Conservation (phyloP, 805 yeast species). For the Limtongia smithiae region DNA sequence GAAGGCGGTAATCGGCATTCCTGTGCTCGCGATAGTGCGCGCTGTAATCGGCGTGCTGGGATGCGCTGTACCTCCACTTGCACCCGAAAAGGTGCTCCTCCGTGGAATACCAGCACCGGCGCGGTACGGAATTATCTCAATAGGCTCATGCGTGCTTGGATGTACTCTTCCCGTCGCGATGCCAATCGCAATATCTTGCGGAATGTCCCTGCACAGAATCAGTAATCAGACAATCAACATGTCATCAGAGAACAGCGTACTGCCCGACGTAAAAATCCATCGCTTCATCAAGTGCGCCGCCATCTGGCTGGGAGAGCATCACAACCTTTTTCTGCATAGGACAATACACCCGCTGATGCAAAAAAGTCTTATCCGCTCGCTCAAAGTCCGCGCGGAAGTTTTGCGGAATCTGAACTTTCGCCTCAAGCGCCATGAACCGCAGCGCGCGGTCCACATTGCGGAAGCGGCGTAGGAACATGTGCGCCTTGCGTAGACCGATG, state of each 20-base stretch:
- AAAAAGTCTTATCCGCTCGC: conserved; percentile 74
- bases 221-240: background rate
- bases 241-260: conserved; percentile 2
- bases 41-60: background rate
- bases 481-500: conserved; percentile 77
- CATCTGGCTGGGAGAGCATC: conserved; percentile 55
- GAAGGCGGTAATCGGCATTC: conserved; percentile 2
- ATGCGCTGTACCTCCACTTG: no score
- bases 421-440: conserved; percentile 55
- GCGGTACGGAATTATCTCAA: conserved; percentile 30
- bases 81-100: no score
- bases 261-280: conserved; percentile 38
- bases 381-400: conserved; percentile 58
- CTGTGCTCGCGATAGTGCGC: background rate
- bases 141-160: conserved; percentile 54
- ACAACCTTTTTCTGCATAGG: conserved; percentile 51
- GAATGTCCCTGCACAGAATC: conserved; percentile 33
- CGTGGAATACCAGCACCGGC: no score
- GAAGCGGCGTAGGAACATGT: conserved; percentile 52
- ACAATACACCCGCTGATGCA: conserved; percentile 79
- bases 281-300: conserved; percentile 32
- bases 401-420: conserved; percentile 53
- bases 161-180: conserved; percentile 65
- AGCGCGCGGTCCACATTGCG: conserved; percentile 54
- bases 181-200: conserved; percentile 47